Evolutionary conservation across 1,139 yeast species (phyloP).

Genomic region (Pichia norvegensis): DNA sequence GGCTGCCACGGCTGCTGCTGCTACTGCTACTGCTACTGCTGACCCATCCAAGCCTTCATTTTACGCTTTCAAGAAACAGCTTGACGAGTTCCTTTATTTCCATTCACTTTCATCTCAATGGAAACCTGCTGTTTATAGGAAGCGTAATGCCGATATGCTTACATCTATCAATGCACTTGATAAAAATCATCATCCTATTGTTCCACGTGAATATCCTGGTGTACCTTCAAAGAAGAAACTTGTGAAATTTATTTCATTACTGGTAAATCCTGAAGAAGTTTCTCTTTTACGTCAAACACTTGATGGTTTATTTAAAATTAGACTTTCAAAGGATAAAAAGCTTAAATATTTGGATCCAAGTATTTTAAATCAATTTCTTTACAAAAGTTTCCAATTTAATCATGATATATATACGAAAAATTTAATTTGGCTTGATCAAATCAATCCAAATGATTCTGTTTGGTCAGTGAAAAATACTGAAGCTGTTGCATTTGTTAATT

Average conservation of each 20-base stretch:
- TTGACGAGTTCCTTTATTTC: conserved; percentile 27
- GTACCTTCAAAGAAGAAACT: conserved; percentile 31
- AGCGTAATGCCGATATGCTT: conserved; percentile 40
- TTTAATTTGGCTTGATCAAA: conserved; percentile 13
- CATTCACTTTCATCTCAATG: conserved; percentile 28
- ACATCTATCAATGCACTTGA: conserved; percentile 46
- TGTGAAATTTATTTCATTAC: conserved; percentile 27
- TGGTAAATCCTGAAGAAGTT: conserved; percentile 29
- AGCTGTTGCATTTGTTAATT: conserved; percentile 21
- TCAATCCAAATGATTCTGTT: conserved; percentile 10
- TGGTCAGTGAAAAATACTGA: conserved; percentile 18
- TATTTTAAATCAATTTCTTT: conserved; percentile 19
- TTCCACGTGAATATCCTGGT: conserved; percentile 32
- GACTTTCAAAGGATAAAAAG: conserved; percentile 3
- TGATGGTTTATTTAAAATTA: conserved; percentile 9
- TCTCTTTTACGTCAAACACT: conserved; percentile 6
- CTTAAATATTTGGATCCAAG: conserved; percentile 13
- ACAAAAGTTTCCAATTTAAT: conserved; percentile 23
- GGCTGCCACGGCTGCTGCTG: neutral
- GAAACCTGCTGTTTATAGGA: conserved; percentile 38
- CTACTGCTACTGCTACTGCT: neutral
- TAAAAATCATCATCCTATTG: conserved; percentile 32
- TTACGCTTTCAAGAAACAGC: conserved; percentile 23
- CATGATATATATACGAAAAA: conserved; percentile 12
- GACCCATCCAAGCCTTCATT: neutral